These are phyloP conservation scores for Yamadazyma insecticola DNA, from an alignment of 805 yeast species.

Conservation along the genomic window DNA sequence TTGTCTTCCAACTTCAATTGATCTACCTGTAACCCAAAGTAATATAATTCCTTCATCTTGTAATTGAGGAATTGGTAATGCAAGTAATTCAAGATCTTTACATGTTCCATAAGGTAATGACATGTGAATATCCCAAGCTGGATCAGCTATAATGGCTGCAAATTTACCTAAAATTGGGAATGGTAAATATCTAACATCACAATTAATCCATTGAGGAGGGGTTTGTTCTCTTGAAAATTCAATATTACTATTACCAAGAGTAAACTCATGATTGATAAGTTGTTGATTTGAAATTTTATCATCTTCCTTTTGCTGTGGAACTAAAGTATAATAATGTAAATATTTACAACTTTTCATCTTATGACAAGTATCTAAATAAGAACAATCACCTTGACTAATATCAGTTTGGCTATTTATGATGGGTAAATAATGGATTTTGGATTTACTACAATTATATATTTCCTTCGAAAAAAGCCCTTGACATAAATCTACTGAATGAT, in stretches of 20 bases:
- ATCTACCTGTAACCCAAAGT: conserved; percentile 94
- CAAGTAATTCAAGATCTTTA: conserved; percentile 68
- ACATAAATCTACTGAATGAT: conserved; percentile 12
- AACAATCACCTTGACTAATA: conserved; percentile 75
- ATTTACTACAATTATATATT: conserved; percentile 17
- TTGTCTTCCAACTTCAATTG: conserved; percentile 81
- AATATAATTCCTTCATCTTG: conserved; percentile 83
- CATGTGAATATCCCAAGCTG: conserved; percentile 97
- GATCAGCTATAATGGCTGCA: conserved; percentile 83
- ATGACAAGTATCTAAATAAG: conserved; percentile 91
- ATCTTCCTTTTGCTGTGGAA: conserved; percentile 25
- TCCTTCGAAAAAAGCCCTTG: conserved; percentile 14
- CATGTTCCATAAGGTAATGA: conserved; percentile 73
- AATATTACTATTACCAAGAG: conserved; percentile 44
- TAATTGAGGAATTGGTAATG: conserved; percentile 59
- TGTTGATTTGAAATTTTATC: conserved; percentile 7
- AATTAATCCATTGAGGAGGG: conserved; percentile 83
- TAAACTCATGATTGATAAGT: conserved; percentile 31
- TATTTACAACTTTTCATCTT: conserved; percentile 76
- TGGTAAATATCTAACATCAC: conserved; percentile 75
- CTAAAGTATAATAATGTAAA: conserved; percentile 63
- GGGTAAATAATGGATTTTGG: conserved; percentile 27
- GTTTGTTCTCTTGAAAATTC: conserved; percentile 26
- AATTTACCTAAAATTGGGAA: conserved; percentile 71
- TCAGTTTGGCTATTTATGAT: conserved; percentile 55